Evolutionary conservation across 2,329 filamentous ascomycete genomes (phyloP).

Genomic region (Rhynchosporium graminicola): DNA sequence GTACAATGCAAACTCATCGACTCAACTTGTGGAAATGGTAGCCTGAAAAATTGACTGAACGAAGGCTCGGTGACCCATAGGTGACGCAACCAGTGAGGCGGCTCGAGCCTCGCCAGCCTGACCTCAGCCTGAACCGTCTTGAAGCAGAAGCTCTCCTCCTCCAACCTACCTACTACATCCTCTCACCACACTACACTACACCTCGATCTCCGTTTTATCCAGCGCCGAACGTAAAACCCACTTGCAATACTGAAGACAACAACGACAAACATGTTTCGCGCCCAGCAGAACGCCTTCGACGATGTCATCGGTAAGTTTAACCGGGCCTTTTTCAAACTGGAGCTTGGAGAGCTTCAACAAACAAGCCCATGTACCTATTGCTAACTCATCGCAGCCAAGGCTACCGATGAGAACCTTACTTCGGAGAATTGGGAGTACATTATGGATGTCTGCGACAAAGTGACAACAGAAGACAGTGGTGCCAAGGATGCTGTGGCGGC

Average conservation of each 20-base stretch:
- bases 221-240: constrained; percentile 1
- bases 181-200: constrained; percentile 13
- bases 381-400: constrained; percentile 58
- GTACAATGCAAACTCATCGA: not conserved
- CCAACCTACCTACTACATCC: not conserved
- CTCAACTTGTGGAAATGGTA: not conserved
- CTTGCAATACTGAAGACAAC: constrained; percentile 13
- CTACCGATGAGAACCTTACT: constrained; percentile 95
- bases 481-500: constrained; percentile 69
- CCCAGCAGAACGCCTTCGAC: constrained; percentile 68
- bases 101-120: constrained; percentile 13
- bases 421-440: constrained; percentile 67
- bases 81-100: constrained; percentile 10
- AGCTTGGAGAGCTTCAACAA: constrained; percentile 19
- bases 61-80: not conserved
- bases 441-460: constrained; percentile 47
- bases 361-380: constrained; percentile 19
- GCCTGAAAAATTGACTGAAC: constrained; percentile 9
- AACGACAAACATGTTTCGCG: constrained; percentile 53
- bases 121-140: constrained; percentile 4
- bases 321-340: constrained; percentile 1
- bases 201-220: not conserved
- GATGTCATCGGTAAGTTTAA: constrained; percentile 63
- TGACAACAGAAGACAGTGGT: constrained; percentile 45
- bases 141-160: constrained; percentile 26